Evolutionary conservation across 306 rosid genomes (phyloP).

Genomic region (Dryas octopetala): DNA sequence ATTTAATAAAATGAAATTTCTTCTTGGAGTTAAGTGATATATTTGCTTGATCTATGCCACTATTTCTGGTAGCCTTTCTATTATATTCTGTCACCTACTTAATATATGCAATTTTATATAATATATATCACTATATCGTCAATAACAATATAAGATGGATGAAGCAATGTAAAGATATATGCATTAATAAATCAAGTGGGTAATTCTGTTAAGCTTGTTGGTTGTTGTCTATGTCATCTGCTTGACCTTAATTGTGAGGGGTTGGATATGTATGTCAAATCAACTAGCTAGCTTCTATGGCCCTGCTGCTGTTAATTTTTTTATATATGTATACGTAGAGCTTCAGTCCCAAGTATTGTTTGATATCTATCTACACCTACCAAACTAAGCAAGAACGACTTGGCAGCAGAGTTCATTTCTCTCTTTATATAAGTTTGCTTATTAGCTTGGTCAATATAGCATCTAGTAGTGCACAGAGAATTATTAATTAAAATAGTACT

Average conservation of each 20-base stretch:
- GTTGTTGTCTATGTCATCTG: not conserved
- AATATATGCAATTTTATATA: not conserved
- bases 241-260: not conserved
- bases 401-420: too few species aligned
- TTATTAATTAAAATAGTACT: too few species aligned
- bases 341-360: conserved; percentile 10
- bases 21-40: not conserved
- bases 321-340: conserved; percentile 5
- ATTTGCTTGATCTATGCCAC: not conserved
- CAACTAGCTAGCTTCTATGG: conserved; percentile 9
- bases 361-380: too few species aligned
- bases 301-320: not conserved
- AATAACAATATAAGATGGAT: not conserved
- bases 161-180: too few species aligned
- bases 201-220: conserved; percentile 9
- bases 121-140: not conserved
- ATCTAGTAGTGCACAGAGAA: too few species aligned
- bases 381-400: too few species aligned
- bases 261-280: not conserved
- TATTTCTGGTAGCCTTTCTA: not conserved
- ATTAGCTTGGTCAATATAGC: too few species aligned
- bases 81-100: not conserved
- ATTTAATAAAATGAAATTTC: not conserved
- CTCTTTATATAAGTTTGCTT: too few species aligned
- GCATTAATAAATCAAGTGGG: not conserved